These are phyloP conservation scores for Russula virescens DNA, from an alignment of 768 basidiomycete genomes.

Conservation along the genomic window DNA sequence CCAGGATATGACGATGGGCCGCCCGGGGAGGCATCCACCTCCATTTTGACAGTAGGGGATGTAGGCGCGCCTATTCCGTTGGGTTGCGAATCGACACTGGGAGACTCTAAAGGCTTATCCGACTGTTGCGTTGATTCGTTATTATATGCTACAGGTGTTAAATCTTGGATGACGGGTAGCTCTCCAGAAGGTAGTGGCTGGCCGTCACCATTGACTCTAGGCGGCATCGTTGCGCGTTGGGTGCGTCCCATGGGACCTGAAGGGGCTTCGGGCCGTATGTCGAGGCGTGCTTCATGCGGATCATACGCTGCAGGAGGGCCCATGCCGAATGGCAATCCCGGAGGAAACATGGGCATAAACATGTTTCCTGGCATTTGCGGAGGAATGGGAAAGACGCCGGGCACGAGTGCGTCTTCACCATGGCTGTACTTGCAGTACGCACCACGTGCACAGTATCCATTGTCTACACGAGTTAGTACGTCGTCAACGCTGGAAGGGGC, in stretches of 20 bases:
- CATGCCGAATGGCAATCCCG: constrained; percentile 52
- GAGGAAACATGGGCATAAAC: constrained; percentile 67
- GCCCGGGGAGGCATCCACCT: constrained; percentile 32
- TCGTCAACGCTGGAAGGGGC: constrained; percentile 1
- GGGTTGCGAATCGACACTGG: not conserved
- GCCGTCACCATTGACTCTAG: constrained; percentile 45
- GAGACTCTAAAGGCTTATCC: constrained; percentile 2
- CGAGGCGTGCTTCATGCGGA: constrained; percentile 73
- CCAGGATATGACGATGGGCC: constrained; percentile 29
- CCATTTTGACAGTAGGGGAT: constrained; percentile 19
- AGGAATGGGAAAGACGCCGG: constrained; percentile 56
- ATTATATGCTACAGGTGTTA: constrained; percentile 52
- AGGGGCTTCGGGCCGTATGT: constrained; percentile 54
- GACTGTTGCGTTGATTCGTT: constrained; percentile 18
- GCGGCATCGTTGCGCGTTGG: constrained; percentile 52
- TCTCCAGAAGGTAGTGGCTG: constrained; percentile 53
- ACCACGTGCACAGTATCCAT: constrained; percentile 87
- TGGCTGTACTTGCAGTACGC: constrained; percentile 89
- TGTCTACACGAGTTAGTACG: constrained; percentile 46
- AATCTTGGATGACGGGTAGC: constrained; percentile 77
- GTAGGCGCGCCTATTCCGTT: constrained; percentile 1
- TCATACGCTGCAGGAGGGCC: constrained; percentile 54
- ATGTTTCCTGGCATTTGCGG: constrained; percentile 39
- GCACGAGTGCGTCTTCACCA: constrained; percentile 80
- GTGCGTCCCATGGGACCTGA: constrained; percentile 32